Evolutionary conservation across 805 yeast genomes (phyloP).

Genomic region (Ogataea henricii): DNA sequence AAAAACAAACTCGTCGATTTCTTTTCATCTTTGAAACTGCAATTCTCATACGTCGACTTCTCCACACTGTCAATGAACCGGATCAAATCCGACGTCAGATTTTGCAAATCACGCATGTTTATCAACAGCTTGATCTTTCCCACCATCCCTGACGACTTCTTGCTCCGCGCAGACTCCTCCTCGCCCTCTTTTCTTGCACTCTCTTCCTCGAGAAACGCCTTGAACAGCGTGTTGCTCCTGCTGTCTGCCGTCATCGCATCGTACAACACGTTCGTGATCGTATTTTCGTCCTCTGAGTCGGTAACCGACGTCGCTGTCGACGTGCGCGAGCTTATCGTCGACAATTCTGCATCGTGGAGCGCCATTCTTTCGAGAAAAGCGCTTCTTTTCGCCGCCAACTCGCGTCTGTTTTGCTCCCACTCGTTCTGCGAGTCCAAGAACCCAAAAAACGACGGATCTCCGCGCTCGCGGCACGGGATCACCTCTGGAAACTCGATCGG

Average conservation of each 20-base stretch:
- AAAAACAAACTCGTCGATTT: constrained; percentile 62
- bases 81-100: constrained; percentile 57
- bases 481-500: constrained; percentile 53
- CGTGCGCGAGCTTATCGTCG: constrained; percentile 17
- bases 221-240: constrained; percentile 17
- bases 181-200: constrained; percentile 7
- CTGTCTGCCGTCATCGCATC: constrained; percentile 21
- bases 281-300: constrained; percentile 22
- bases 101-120: constrained; percentile 75
- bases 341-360: constrained; percentile 9
- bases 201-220: constrained; percentile 18
- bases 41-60: constrained; percentile 57
- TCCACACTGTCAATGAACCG: constrained; percentile 53
- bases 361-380: constrained; percentile 14
- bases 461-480: constrained; percentile 48
- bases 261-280: constrained; percentile 15
- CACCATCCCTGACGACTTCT: constrained; percentile 18
- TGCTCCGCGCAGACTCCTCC: constrained; percentile 3
- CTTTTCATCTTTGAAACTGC: constrained; percentile 71
- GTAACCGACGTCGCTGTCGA: constrained; percentile 8
- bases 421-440: constrained; percentile 26
- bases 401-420: constrained; percentile 20
- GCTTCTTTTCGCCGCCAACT: constrained; percentile 11
- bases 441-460: constrained; percentile 52
- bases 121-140: constrained; percentile 45